Percentiles rank a stretch among this genome's conserved stretches.
Evolutionary conservation across 805 yeast genomes (phyloP).

Genomic region (Yarrowia osloensis): DNA sequence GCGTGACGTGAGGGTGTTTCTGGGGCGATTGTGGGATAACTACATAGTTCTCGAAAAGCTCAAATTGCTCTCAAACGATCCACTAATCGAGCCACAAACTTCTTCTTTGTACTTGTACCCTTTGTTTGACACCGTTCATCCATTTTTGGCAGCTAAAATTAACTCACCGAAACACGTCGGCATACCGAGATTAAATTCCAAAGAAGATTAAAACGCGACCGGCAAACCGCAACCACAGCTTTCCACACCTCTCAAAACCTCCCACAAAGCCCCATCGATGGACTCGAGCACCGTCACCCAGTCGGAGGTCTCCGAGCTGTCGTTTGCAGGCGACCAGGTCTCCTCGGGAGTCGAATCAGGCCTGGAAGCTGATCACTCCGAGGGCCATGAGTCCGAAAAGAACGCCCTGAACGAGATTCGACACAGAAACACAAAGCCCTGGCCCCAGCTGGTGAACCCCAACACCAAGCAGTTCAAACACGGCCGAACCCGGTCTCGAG

Average conservation of each 20-base stretch:
- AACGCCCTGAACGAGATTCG: background rate
- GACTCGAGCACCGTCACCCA: conserved; percentile 28
- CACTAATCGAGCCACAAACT: no score
- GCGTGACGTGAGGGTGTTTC: background rate
- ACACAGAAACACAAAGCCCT: background rate
- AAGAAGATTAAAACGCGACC: background rate
- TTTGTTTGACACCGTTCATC: no score
- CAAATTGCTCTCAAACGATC: background rate
- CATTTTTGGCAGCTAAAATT: background rate
- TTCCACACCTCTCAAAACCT: background rate
- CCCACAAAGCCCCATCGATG: background rate
- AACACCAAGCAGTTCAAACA: conserved; percentile 11
- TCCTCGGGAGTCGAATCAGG: conserved; percentile 25
- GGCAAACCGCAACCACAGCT: background rate
- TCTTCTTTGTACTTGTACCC: no score
- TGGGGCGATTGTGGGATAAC: no score
- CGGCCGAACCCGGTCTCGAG: background rate
- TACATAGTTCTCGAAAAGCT: no score
- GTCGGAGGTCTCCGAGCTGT: conserved; percentile 28
- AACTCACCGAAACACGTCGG: conserved; percentile 12
- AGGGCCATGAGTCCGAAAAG: conserved; percentile 14
- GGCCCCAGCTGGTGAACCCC: conserved; percentile 2
- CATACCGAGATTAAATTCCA: background rate
- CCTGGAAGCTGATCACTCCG: conserved; percentile 21
- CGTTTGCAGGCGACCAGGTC: conserved; percentile 26